Evolutionary conservation across 208 protist species (phyloP).

Genomic region (Acanthamoeba culbertsoni): DNA sequence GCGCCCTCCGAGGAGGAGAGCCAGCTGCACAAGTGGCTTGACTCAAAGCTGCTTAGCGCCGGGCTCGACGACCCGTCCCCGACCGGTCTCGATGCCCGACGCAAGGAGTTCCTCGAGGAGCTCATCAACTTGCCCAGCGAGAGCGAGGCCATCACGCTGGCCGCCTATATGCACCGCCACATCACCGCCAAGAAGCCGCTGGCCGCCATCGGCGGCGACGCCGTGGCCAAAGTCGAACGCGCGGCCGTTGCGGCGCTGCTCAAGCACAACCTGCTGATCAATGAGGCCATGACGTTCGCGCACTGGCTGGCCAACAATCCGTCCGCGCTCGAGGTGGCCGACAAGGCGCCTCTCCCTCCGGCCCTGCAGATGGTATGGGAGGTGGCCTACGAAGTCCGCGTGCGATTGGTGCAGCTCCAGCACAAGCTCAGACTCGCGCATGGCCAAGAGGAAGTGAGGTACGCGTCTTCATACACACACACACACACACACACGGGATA

Average conservation of each 20-base stretch:
- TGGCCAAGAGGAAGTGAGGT: not conserved
- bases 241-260: conserved; percentile 6
- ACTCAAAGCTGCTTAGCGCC: conserved; percentile 12
- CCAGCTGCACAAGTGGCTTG: not conserved
- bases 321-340: not conserved
- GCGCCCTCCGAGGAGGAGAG: not conserved
- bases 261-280: conserved; percentile 49
- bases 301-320: conserved; percentile 28
- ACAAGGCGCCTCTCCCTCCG: not conserved
- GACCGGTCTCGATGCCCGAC: not conserved
- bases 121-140: not conserved
- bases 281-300: conserved; percentile 58
- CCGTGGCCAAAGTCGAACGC: conserved; percentile 38
- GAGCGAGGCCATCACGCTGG: not conserved
- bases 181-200: conserved; percentile 51
- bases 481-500: not conserved
- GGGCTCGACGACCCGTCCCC: not conserved
- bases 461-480: not conserved
- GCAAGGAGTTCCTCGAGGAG: conserved; percentile 8
- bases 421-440: not conserved
- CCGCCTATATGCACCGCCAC: conserved; percentile 43
- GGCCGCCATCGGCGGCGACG: not conserved
- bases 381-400: conserved; percentile 33
- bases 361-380: conserved; percentile 40
- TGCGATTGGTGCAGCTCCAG: conserved; percentile 16